Evolutionary conservation across 257 asterid genomes (phyloP).

Genomic region (Solanum pennellii): DNA sequence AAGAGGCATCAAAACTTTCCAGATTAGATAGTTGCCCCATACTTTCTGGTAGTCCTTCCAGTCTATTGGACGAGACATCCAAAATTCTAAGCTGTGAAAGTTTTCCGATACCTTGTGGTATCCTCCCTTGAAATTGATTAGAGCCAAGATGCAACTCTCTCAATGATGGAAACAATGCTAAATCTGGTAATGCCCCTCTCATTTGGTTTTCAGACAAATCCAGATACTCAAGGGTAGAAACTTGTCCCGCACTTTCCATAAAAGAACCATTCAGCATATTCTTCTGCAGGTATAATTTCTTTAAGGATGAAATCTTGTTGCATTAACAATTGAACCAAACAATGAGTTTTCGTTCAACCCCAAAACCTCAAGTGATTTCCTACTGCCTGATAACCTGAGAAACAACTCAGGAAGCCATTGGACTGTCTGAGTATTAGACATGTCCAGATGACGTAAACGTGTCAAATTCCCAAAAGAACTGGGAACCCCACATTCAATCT

Average conservation of each 20-base stretch:
- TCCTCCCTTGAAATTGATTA: conserved; percentile 3
- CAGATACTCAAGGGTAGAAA: background rate
- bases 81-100: background rate
- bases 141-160: background rate
- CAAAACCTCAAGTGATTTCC: background rate
- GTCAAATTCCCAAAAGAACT: background rate
- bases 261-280: background rate
- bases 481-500: background rate
- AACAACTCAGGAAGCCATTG: background rate
- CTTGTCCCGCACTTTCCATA: background rate
- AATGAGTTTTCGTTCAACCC: background rate
- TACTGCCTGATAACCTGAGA: background rate
- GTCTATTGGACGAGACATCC: background rate
- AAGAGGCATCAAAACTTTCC: background rate
- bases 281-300: background rate
- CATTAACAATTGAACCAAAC: background rate
- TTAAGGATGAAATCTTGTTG: conserved; percentile 3
- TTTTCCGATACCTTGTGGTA: background rate
- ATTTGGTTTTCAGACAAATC: conserved; percentile 4
- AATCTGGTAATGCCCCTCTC: background rate
- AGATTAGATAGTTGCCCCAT: conserved; percentile 8
- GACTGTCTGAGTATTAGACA: background rate
- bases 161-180: background rate
- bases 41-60: background rate
- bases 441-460: background rate